Conservation (phyloP, 1,284 basidiomycete species). For the Mycosarcoma maydis region DNA sequence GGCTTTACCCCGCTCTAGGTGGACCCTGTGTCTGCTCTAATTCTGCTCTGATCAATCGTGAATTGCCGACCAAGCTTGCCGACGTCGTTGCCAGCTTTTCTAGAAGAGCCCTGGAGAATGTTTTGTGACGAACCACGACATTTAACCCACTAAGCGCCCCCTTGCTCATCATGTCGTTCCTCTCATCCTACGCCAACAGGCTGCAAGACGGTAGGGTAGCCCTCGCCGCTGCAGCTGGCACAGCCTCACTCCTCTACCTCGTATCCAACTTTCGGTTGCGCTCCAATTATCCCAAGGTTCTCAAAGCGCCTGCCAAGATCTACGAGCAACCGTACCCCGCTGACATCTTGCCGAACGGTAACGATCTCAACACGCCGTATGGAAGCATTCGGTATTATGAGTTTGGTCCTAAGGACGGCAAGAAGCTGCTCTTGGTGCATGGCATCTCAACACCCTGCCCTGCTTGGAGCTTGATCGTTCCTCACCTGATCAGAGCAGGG, state of each 20-base stretch:
- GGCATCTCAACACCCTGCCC: constrained; percentile 54
- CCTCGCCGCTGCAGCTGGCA: constrained; percentile 33
- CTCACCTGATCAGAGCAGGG: constrained; percentile 38
- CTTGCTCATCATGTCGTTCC: constrained; percentile 11
- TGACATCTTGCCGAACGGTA: constrained; percentile 36
- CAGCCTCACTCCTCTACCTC: constrained; percentile 33
- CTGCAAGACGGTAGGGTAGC: constrained; percentile 26
- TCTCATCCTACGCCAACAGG: constrained; percentile 14
- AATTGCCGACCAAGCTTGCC: too few species aligned
- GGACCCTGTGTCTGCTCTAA: too few species aligned
- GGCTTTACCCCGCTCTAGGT: too few species aligned
- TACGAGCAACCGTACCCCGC: constrained; percentile 33
- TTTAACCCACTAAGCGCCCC: background rate
- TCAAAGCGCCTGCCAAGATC: constrained; percentile 40
- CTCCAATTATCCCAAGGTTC: constrained; percentile 38
- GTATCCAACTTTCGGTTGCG: constrained; percentile 20
- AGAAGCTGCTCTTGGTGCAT: constrained; percentile 61
- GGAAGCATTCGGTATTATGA: constrained; percentile 51
- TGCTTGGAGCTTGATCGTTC: constrained; percentile 30
- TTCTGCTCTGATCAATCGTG: too few species aligned
- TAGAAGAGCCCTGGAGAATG: too few species aligned
- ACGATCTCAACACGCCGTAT: constrained; percentile 38
- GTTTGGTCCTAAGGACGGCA: constrained; percentile 51
- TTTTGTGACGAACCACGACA: too few species aligned
- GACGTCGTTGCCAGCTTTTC: too few species aligned